Base-by-base conservation (phyloP, 2,329 filamentous ascomycete species). In the Colletotrichum filicis region DNA sequence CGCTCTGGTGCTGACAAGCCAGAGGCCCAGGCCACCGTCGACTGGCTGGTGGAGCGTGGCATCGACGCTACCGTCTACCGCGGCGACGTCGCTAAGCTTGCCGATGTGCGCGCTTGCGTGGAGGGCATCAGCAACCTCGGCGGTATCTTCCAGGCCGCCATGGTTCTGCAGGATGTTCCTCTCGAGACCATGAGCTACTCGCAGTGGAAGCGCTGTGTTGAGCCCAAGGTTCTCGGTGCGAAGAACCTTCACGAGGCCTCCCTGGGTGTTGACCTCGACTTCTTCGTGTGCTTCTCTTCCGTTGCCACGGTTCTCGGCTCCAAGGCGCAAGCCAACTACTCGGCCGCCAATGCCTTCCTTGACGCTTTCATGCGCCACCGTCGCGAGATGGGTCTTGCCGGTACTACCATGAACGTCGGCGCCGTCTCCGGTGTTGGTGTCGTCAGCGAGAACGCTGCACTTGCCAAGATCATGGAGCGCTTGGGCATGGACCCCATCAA, bases 91-190 rank as follows among this genome's bases (percentile, higher is more conserved):
- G 77, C 77, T 59, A 77, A 76, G 61, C 73, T 58, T 19, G 66
- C 67, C 5, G 77, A 79, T 49, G 78, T 83, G 12, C 74, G 78
- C 58, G 72, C 68, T 9, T 73, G 74, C 26, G 58, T 79, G 24
- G 73, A 70, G 35, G 61, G 61, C 30, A 74, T 75, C 72, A 19
- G 77, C 74, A 79, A 79, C 14, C 77, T 85, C 5, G 76, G 78
- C 5, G 84, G 84, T 55, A 76, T 85, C 12, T 76, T 86, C 49
- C 83, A 86, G 60, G 77, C 79, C 5, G 80, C 85, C 19, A 83
- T 85, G 82, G 82, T 84, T 12, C 75, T 78, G 14, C 68, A 75
- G n/a, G 77, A 79, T n/a, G 37, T 55, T 6, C 61, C 73, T 8
- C 62, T 79, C 12, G 70, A 74, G 52, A 74, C 58, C 16, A 82